Conservation (phyloP, 306 rosid genomes). For the Vicia sativa region DNA sequence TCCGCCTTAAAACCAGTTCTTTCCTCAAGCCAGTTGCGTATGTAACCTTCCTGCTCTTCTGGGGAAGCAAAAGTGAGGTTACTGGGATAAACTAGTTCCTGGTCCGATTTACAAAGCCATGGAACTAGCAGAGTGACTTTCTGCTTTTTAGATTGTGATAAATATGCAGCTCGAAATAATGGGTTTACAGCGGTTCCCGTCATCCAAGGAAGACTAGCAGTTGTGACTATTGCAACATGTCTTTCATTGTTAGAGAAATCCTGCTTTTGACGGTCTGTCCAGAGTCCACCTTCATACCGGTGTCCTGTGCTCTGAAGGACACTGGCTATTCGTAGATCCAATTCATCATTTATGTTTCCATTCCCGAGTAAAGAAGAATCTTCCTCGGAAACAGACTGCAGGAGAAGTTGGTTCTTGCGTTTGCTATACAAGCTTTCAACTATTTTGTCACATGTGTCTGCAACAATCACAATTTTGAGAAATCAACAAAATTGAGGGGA, state of each 20-base stretch:
- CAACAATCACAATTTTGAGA: conserved; percentile 48
- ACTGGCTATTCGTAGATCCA: conserved; percentile 85
- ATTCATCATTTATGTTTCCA: conserved; percentile 75
- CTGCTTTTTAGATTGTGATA: conserved; percentile 76
- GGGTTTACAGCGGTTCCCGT: conserved; percentile 99
- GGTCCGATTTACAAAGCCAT: conserved; percentile 93
- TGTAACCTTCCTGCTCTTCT: conserved; percentile 86
- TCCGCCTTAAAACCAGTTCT: conserved; percentile 90
- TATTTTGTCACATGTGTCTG: conserved; percentile 89
- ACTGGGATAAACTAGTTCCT: conserved; percentile 84
- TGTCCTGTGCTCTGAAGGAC: conserved; percentile 98
- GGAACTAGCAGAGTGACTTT: conserved; percentile 92
- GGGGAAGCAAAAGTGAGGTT: conserved; percentile 82
- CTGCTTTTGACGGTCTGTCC: conserved; percentile 76
- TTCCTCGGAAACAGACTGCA: conserved; percentile 59
- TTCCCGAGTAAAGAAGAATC: conserved; percentile 65
- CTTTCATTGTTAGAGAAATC: conserved; percentile 60
- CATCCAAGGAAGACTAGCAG: conserved; percentile 99
- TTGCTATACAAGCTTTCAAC: conserved; percentile 87
- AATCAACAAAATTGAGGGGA: conserved; percentile 31
- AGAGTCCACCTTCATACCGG: conserved; percentile 82
- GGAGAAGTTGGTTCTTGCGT: conserved; percentile 66
- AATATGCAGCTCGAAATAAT: conserved; percentile 93
- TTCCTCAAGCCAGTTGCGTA: conserved; percentile 98
- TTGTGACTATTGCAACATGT: conserved; percentile 93